Base-by-base conservation (phyloP, 768 basidiomycete species). In the Kwoniella sp. region DNA sequence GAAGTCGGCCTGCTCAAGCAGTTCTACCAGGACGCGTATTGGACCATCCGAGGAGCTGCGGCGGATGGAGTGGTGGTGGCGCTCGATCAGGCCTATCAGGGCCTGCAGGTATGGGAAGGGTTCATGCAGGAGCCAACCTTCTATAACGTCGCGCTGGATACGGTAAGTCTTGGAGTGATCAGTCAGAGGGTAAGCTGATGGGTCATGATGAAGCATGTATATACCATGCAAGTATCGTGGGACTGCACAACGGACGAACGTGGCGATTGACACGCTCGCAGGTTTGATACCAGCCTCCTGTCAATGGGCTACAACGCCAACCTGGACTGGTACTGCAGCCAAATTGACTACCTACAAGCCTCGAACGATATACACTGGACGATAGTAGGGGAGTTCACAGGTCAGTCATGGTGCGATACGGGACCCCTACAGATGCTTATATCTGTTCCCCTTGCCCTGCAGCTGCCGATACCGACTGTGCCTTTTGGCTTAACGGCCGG, bases 381-480 rank as follows among this genome's bases (percentile, higher is more conserved):
- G 14, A 78, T 90, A 37, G 88, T 90, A 22, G 89, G 90, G 34
- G 90, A 95, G 76, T 95, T 87, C 84, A 83, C 85, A 68, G 63
- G 71, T 70, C 34, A 65, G 64, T 59, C 10, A 11, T 46, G 20
- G 17, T 7, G 22, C 10, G 1, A 6, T 11, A 19, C 9, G 14
- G 19, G 32, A 46, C n/a, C 15, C 28, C 26, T 15, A 22, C 15
- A 23, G 20, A 22, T 33, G 17, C 6, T 45, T n/a, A 29, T 9
- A 25, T 25, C 23, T 42, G 22, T 39, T 38, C 23, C 31, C 10
- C 10, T 28, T 32, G 8, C 15, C 8, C 23, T 10, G 11, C 36
- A 69, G 67, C 63, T 11, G 65, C 68, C 22, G 57, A 70, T 49
- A 70, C 68, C 6, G 68, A 70, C 34, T 89, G 87, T 62, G 84